A percentile compares a stretch with the other conserved stretches of the same genome.
Evolutionary conservation across 257 asterid genomes (phyloP).

Genomic region (Solanum clarkiae): DNA sequence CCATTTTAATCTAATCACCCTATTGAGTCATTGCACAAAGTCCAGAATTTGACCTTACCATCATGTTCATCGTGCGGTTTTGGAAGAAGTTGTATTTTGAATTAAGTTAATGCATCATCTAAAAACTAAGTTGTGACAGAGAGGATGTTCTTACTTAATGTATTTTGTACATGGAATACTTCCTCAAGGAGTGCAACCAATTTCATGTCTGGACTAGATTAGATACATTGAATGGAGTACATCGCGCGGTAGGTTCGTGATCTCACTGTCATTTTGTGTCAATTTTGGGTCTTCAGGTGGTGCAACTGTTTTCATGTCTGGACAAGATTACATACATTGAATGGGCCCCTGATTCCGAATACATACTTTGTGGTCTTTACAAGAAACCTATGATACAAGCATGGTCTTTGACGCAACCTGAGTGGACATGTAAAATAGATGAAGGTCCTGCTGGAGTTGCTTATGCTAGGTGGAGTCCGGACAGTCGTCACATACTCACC

Average conservation of each 20-base stretch:
- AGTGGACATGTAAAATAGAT: slow-evolving; percentile 98
- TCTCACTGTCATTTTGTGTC: not conserved
- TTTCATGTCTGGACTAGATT: too few species aligned
- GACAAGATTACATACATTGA: slow-evolving; percentile 88
- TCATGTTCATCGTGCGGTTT: not conserved
- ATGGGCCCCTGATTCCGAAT: slow-evolving; percentile 97
- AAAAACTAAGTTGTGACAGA: not conserved
- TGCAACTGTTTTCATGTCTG: slow-evolving; percentile 85
- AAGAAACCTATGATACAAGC: slow-evolving; percentile 97
- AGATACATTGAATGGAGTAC: too few species aligned
- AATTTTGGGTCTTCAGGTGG: slow-evolving; percentile 38
- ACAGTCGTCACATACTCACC: slow-evolving; percentile 97
- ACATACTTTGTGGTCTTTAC: slow-evolving; percentile 82
- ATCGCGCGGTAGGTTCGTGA: not conserved
- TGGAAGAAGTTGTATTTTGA: not conserved
- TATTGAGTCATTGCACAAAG: not conserved
- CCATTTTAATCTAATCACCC: not conserved
- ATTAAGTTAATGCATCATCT: not conserved
- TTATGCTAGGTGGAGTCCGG: slow-evolving; percentile 99
- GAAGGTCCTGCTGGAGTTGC: slow-evolving; percentile 96
- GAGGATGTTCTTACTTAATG: not conserved
- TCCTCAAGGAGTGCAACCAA: not conserved
- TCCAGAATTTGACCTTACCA: not conserved
- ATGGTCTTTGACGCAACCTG: slow-evolving; percentile 93
- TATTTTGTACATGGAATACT: not conserved